Percentiles rank a stretch among this genome's conserved stretches.
These are phyloP conservation scores for Spergularia marina DNA, from an alignment of 148 eudicot species.

Conservation along the genomic window DNA sequence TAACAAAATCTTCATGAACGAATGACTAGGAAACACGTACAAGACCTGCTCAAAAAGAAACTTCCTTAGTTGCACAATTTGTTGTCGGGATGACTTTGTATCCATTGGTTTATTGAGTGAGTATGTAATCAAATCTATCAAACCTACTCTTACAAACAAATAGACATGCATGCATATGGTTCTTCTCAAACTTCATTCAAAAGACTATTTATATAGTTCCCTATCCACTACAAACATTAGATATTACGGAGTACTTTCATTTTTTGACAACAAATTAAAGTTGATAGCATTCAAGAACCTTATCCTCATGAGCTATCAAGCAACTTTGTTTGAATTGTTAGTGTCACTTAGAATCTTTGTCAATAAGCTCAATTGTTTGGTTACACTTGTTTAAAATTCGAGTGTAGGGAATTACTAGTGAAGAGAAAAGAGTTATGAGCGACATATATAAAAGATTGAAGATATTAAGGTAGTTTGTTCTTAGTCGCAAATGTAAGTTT, in stretches of 20 bases:
- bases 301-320: slow-evolving; percentile 17
- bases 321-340: slow-evolving; percentile 20
- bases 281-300: slow-evolving; percentile 19
- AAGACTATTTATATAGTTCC: slow-evolving; percentile 29
- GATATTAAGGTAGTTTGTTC: slow-evolving; percentile 12
- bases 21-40: slow-evolving; percentile 9
- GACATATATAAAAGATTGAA: slow-evolving; percentile 2
- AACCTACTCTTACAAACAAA: slow-evolving; percentile 1
- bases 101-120: slow-evolving; percentile 24
- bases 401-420: background rate
- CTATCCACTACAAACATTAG: background rate
- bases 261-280: slow-evolving; percentile 11
- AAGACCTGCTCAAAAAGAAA: slow-evolving; percentile 37
- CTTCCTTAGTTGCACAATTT: slow-evolving; percentile 19
- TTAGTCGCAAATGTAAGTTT: background rate
- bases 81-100: slow-evolving; percentile 20
- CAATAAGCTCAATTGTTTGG: slow-evolving; percentile 13
- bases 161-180: slow-evolving; percentile 6
- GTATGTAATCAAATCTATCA: slow-evolving; percentile 5
- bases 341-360: slow-evolving; percentile 25
- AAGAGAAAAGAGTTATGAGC: background rate
- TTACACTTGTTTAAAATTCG: slow-evolving; percentile 19
- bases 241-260: slow-evolving; percentile 28
- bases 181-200: background rate
- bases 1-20: background rate